Conservation (phyloP, 2,329 filamentous ascomycete genomes). For the Calonectria fujianensis region DNA sequence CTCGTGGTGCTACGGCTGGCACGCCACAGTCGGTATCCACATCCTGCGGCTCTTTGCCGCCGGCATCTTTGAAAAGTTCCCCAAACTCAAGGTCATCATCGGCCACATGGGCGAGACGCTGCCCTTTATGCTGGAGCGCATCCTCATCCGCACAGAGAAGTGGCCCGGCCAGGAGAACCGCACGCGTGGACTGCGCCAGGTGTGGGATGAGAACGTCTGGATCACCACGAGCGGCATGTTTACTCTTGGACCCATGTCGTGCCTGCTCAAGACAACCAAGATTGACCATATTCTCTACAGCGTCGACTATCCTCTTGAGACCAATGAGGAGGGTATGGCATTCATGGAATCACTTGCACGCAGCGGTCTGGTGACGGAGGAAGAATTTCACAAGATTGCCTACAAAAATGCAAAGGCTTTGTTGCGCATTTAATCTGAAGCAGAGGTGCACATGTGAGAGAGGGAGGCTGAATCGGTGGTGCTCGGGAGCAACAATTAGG, state of each 20-base stretch:
- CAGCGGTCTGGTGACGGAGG: constrained; percentile 69
- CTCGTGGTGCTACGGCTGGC: constrained; percentile 69
- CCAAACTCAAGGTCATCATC: constrained; percentile 61
- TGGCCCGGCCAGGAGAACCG: constrained; percentile 53
- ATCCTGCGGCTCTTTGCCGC: constrained; percentile 60
- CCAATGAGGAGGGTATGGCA: constrained; percentile 67
- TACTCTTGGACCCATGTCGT: constrained; percentile 68
- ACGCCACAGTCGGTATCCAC: constrained; percentile 68
- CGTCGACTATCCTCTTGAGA: constrained; percentile 74
- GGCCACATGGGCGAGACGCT: constrained; percentile 68
- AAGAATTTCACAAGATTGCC: constrained; percentile 69
- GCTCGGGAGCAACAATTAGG: not conserved
- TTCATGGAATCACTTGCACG: constrained; percentile 69
- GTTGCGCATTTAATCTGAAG: constrained; percentile 52
- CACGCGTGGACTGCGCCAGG: constrained; percentile 64
- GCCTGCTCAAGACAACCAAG: constrained; percentile 64
- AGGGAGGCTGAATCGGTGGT: not conserved
- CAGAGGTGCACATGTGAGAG: not conserved
- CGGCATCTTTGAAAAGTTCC: constrained; percentile 60
- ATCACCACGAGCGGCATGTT: constrained; percentile 74
- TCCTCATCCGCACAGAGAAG: constrained; percentile 55
- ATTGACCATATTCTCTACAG: constrained; percentile 73
- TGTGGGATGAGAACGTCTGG: constrained; percentile 75
- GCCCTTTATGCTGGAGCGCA: constrained; percentile 72
- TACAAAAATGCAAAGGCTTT: constrained; percentile 71